Conservation (phyloP, 2,329 filamentous ascomycete species). For the Lasiodiplodia sp. region DNA sequence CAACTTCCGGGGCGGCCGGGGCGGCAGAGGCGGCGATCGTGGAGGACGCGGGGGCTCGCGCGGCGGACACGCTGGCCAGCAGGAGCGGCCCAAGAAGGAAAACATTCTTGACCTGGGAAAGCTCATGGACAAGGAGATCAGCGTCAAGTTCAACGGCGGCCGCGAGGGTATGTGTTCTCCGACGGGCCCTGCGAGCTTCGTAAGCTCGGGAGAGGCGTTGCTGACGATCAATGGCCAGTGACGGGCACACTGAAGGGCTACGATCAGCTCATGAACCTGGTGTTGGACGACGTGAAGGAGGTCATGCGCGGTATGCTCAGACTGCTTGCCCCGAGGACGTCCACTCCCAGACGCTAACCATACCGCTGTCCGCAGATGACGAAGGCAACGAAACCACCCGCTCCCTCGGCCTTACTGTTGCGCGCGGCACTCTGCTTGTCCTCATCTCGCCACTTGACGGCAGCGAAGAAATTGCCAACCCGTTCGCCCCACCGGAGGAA, state of each 20-base stretch:
- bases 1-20: constrained; percentile 55
- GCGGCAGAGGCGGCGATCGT: constrained; percentile 38
- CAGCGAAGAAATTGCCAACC: constrained; percentile 94
- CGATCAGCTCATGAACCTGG: constrained; percentile 97
- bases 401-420: constrained; percentile 83
- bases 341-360: background rate
- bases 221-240: constrained; percentile 61
- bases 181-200: constrained; percentile 28
- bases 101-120: constrained; percentile 95
- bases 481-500: constrained; percentile 80
- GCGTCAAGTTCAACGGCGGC: constrained; percentile 95
- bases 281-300: constrained; percentile 93
- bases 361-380: constrained; percentile 69
- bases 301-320: constrained; percentile 75
- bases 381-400: constrained; percentile 87
- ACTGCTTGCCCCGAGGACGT: background rate
- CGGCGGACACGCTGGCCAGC: constrained; percentile 38
- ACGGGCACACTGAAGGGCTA: constrained; percentile 91
- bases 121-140: constrained; percentile 96
- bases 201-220: background rate
- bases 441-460: constrained; percentile 92
- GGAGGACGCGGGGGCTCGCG: constrained; percentile 37
- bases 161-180: constrained; percentile 72
- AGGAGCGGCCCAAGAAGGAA: constrained; percentile 93
- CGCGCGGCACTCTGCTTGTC: constrained; percentile 89